Base-by-base conservation (phyloP, 441 rosid species). In the Gossypium gossypioides region DNA sequence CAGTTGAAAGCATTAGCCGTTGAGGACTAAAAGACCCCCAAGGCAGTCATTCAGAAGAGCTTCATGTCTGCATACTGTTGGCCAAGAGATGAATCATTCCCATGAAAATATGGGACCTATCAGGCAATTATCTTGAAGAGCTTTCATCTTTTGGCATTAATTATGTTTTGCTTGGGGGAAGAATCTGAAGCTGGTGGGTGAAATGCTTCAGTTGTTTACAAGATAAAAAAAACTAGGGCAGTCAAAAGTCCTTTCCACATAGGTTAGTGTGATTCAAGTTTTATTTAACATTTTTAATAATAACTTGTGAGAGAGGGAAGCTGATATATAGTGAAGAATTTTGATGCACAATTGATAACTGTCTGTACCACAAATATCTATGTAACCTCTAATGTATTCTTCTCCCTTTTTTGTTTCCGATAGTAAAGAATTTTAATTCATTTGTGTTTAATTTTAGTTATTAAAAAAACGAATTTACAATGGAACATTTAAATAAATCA, bases 281-380 rank as follows among this genome's bases (percentile, higher is more conserved):
- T 18, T 63, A 19, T 42, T 63, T 21, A 19, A 40, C 15, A 19
- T 40, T 12, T 15, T 19, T 25, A 59, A 7, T 22, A 65, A 44
- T 46, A 46, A 44, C 13, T 16, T 65, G 8, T 19, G 52, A 42
- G 69, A 22, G 54, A 44, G 37, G 27, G 22, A 25, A 18, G 9
- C 15, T 48, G 56, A 25, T 46, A 10, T 22, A 56, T 9, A 29
- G 42, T 67, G 16, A 67, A 48, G 24, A 67, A 67, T 48, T 67
- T 67, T 67, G 71, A 25, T 48, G 55, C 71, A 25, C 24, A 67
- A 67, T 48, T 67, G 42, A 48, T 51, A 24, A 48, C 3, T 66
- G 70, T 48, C 57, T 67, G 71, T 67, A 67, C 57, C 71, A 67
- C 50, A 48, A 12, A 24, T 24, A 15, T 25, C 24, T 48, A n/a